phyloP scores from a whole-genome alignment of 139 green algal genomes.

The Penium margaritaceum region DNA sequence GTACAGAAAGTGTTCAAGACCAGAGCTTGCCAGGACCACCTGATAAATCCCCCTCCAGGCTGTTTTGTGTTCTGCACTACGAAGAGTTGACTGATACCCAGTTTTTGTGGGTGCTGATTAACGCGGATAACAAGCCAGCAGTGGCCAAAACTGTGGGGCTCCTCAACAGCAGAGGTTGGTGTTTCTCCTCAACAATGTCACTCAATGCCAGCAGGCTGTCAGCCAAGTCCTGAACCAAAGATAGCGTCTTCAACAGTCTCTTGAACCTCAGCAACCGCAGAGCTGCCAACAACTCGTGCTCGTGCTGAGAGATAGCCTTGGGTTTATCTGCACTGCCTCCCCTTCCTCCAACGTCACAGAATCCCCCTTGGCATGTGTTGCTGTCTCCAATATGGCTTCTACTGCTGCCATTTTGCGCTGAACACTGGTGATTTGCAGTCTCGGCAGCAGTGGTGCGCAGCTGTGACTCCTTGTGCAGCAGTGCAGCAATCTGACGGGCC shows the following conservation, averaged over 20 bases:
- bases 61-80: no score
- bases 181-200: conserved; percentile 50
- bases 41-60: no score
- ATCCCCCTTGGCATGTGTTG: no score
- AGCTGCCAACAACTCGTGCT: no score
- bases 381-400: no score
- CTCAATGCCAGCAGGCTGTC: conserved; percentile 60
- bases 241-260: conserved; percentile 55
- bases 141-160: conserved; percentile 51
- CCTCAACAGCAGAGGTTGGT: conserved; percentile 42
- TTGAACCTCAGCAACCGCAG: conserved; percentile 35
- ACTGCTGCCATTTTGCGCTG: background rate
- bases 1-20: no score
- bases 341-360: background rate
- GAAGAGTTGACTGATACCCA: conserved; percentile 59
- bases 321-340: background rate
- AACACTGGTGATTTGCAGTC: background rate
- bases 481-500: conserved; percentile 43
- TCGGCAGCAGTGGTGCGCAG: background rate
- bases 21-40: no score
- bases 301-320: no score
- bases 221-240: conserved; percentile 68
- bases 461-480: conserved; percentile 52
- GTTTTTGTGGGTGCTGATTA: conserved; percentile 69
- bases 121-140: conserved; percentile 63